phyloP scores from a whole-genome alignment of 2,329 filamentous ascomycete species.

The Mycosphaerella sp. region DNA sequence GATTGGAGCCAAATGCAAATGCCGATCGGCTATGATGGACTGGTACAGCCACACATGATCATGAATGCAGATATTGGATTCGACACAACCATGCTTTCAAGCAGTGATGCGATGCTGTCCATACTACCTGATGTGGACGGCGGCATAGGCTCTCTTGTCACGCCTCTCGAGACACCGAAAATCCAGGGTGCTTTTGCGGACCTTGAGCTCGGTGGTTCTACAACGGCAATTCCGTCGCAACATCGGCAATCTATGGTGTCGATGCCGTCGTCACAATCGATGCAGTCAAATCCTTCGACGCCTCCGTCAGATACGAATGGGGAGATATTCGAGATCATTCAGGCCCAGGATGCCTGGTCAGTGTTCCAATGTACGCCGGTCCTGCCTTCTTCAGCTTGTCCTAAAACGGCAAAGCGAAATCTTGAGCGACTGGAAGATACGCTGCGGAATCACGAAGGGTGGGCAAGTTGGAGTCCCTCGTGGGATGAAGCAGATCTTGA shows the following conservation, averaged over 20 bases:
- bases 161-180: constrained; percentile 43
- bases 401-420: constrained; percentile 47
- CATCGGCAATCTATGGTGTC: constrained; percentile 35
- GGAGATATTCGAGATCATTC: constrained; percentile 45
- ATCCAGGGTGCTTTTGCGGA: constrained; percentile 45
- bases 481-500: constrained; percentile 46
- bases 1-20: constrained; percentile 46
- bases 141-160: constrained; percentile 38
- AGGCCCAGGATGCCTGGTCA: constrained; percentile 49
- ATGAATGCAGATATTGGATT: constrained; percentile 43
- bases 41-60: constrained; percentile 41
- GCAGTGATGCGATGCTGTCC: constrained; percentile 39
- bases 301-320: constrained; percentile 21
- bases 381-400: constrained; percentile 45
- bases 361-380: constrained; percentile 49
- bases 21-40: constrained; percentile 40
- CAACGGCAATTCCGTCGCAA: constrained; percentile 38
- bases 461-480: constrained; percentile 47
- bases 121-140: constrained; percentile 42
- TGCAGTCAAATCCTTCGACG: constrained; percentile 15
- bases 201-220: constrained; percentile 41
- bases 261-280: constrained; percentile 21
- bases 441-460: constrained; percentile 47
- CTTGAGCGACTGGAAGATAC: constrained; percentile 48
- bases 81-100: constrained; percentile 39